Conservation (phyloP, 2,329 filamentous ascomycete species). For the Pseudogymnoascus sp. region DNA sequence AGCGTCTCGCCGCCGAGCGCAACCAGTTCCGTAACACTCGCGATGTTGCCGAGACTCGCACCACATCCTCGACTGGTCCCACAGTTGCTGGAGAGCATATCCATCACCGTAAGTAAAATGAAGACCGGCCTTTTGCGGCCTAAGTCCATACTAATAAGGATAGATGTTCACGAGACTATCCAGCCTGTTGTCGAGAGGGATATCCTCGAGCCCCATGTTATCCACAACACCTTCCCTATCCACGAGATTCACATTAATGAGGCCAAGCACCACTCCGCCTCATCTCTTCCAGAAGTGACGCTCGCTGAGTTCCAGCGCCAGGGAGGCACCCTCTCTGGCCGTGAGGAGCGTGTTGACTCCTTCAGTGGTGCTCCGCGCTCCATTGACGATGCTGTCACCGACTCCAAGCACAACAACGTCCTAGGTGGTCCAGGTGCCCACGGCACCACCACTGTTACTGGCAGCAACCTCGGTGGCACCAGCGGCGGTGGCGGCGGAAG, state of each 20-base stretch:
- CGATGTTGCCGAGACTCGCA: slow-evolving; percentile 37
- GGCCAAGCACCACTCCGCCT: slow-evolving; percentile 56
- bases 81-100: slow-evolving; percentile 52
- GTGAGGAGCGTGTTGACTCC: slow-evolving; percentile 47
- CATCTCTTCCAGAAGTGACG: slow-evolving; percentile 54
- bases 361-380: slow-evolving; percentile 54
- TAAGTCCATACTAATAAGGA: slow-evolving; percentile 21
- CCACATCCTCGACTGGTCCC: slow-evolving; percentile 40
- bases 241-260: slow-evolving; percentile 64
- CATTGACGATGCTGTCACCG: slow-evolving; percentile 28
- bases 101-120: slow-evolving; percentile 39
- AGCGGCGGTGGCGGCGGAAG: background rate
- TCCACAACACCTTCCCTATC: slow-evolving; percentile 64
- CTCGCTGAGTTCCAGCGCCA: slow-evolving; percentile 53
- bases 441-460: slow-evolving; percentile 8
- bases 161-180: slow-evolving; percentile 56
- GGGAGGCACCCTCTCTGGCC: slow-evolving; percentile 45
- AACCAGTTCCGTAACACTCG: slow-evolving; percentile 45
- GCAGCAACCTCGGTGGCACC: background rate
- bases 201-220: slow-evolving; percentile 55
- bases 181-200: slow-evolving; percentile 66
- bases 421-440: slow-evolving; percentile 13
- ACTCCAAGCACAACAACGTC: slow-evolving; percentile 17
- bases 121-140: slow-evolving; percentile 21
- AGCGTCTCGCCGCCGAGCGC: slow-evolving; percentile 43